phyloP scores from a whole-genome alignment of 257 asterid species.

The Nicotiana paniculata region DNA sequence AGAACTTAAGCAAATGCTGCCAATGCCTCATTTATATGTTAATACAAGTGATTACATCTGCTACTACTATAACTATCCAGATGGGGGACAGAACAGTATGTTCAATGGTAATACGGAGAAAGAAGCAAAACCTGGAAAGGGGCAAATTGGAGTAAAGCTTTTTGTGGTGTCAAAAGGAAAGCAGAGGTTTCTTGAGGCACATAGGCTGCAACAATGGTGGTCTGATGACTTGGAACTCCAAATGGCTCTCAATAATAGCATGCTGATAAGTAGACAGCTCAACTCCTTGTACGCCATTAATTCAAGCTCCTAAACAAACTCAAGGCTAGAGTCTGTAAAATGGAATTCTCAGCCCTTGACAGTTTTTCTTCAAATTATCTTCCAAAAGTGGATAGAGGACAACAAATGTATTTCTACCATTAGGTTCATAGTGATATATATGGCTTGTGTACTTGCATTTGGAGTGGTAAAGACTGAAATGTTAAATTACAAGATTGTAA shows the following conservation, averaged over 20 bases:
- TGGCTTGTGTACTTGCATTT: background rate
- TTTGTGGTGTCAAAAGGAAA: constrained; percentile 60
- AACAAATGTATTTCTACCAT: background rate
- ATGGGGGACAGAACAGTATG: constrained; percentile 12
- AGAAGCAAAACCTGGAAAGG: constrained; percentile 27
- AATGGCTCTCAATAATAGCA: constrained; percentile 49
- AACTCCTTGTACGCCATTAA: constrained; percentile 42
- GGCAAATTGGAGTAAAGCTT: constrained; percentile 35
- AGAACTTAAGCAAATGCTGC: constrained; percentile 57
- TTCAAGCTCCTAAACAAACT: constrained; percentile 20
- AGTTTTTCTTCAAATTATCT: background rate
- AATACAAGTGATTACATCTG: constrained; percentile 67
- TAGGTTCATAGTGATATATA: background rate
- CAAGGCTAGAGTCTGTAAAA: constrained; percentile 13
- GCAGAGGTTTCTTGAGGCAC: constrained; percentile 76
- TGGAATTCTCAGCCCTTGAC: background rate
- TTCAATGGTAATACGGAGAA: constrained; percentile 25
- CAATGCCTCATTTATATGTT: constrained; percentile 68
- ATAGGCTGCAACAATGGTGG: constrained; percentile 79
- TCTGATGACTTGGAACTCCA: constrained; percentile 64
- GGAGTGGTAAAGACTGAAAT: background rate
- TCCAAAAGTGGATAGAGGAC: background rate
- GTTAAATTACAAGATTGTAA: background rate
- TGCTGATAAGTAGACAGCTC: constrained; percentile 56
- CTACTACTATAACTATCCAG: constrained; percentile 52